Percentiles rank a stretch among this genome's conserved stretches.
Conservation (phyloP, 148 eudicot genomes). For the Camellia japonica region DNA sequence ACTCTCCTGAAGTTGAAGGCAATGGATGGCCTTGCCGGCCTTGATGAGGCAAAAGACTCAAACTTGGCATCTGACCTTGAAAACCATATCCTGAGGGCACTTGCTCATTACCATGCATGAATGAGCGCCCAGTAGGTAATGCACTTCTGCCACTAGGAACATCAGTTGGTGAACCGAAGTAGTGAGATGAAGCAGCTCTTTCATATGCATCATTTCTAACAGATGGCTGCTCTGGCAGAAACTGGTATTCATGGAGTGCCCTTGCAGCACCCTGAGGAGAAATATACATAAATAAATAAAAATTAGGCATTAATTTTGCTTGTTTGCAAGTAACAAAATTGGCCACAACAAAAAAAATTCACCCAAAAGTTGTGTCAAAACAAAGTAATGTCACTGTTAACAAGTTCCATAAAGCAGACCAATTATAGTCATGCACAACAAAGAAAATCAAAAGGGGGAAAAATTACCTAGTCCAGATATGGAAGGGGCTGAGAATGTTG, state of each 20-base stretch:
- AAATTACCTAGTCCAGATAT: background rate
- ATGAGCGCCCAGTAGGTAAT: conserved; percentile 46
- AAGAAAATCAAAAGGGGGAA: background rate
- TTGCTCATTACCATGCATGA: conserved; percentile 56
- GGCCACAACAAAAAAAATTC: background rate
- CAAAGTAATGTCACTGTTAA: background rate
- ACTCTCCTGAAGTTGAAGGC: conserved; percentile 55
- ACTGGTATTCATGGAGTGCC: conserved; percentile 79
- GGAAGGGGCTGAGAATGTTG: background rate
- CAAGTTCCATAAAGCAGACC: background rate
- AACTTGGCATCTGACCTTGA: conserved; percentile 48
- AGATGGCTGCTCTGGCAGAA: conserved; percentile 90
- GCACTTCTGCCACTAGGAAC: conserved; percentile 46
- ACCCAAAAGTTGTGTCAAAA: background rate
- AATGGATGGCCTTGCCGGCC: conserved; percentile 48
- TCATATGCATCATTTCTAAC: conserved; percentile 64
- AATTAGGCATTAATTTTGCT: background rate
- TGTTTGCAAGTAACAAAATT: background rate
- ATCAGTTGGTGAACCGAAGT: conserved; percentile 56
- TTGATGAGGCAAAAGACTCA: conserved; percentile 61
- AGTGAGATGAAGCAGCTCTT: conserved; percentile 60
- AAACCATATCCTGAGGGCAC: conserved; percentile 48
- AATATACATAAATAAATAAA: background rate
- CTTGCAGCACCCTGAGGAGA: conserved; percentile 61
- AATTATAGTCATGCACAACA: background rate